Evolutionary conservation across 1,284 basidiomycete species (phyloP), one percentile per base, ranked within the genome.

Genomic region (Hypsizygus ulmarius): DNA sequence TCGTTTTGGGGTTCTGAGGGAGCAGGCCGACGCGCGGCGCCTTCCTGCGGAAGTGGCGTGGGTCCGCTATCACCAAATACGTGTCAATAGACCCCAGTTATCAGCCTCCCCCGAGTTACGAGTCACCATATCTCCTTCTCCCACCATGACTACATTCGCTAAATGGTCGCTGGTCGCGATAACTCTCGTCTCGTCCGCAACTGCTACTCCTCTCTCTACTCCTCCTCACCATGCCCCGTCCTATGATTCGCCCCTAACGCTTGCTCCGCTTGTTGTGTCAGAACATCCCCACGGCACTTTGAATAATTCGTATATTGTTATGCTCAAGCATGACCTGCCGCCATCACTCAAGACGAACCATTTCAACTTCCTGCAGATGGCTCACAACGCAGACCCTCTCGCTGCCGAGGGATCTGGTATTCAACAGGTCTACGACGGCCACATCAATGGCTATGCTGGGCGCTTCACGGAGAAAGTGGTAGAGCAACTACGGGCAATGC

Each of bases 231-330:
- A 75, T 56, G 58, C 69, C 15, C 65, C 70, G 36, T 64, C 71
- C 30, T 57, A 66, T 38, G 71, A 73, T 40, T 67, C 74, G 15
- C 68, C 74, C 39, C 62, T 84, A 37, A 56, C 70, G 15, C 64
- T 82, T 40, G 87, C 87, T 3, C 86, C 86, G 45, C 66, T 81
- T 43, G 61, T 68, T 56, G 71, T 62, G 50, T 70, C 60, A 30
- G 63, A 82, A 51, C 82, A 87, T 59, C 77, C 79, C 43, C 82
- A 88, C 65, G 83, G 86, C 47, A 73, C 79, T 52, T 74, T 95
- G 60, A 86, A 91, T 71, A 86, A 92, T 74, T 87, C 88, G 19
- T 97, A 97, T 74, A 93, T 97, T 53, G 81, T 97, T 66, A 79
- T 92, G 65, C 77, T 97, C 61, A 93, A 90, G 77, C 77, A 84